A percentile compares a stretch with the other conserved stretches of the same genome.
Conservation (phyloP, 805 yeast genomes). For the Myxozyma vanderwaltii region DNA sequence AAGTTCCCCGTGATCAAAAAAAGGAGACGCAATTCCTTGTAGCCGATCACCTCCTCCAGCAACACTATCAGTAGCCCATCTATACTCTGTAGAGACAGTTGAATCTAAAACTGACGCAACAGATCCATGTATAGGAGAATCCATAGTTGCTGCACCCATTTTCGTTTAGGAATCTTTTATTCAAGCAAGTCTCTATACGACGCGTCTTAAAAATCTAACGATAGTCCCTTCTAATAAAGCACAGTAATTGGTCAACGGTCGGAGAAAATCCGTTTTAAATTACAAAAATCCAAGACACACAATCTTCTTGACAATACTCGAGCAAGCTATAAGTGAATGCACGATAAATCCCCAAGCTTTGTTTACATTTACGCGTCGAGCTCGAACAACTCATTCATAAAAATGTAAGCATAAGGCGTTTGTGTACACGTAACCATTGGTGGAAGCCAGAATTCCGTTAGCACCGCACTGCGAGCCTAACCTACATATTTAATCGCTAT, state of each 20-base stretch:
- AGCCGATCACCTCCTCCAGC: constrained; percentile 8
- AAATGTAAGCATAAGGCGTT: not conserved
- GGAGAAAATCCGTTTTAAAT: too few relatives aligned
- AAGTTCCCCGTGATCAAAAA: constrained; percentile 16
- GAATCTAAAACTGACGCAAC: constrained; percentile 17
- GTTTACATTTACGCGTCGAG: not conserved
- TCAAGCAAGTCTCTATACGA: too few relatives aligned
- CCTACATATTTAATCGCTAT: too few relatives aligned
- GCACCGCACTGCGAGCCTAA: too few relatives aligned
- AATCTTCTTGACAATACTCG: too few relatives aligned
- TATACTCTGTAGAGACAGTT: constrained; percentile 24
- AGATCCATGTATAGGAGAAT: not conserved
- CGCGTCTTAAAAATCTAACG: too few relatives aligned
- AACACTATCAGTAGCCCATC: constrained; percentile 28
- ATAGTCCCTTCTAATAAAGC: too few relatives aligned
- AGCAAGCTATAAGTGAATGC: too few relatives aligned
- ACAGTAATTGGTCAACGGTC: too few relatives aligned
- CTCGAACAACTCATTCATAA: not conserved
- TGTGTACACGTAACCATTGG: not conserved
- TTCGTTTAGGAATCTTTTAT: not conserved
- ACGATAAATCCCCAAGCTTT: not conserved
- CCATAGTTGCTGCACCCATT: not conserved
- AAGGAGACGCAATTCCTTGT: constrained; percentile 2
- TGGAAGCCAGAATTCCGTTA: too few relatives aligned
- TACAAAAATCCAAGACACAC: too few relatives aligned